These are phyloP conservation scores for Citrus trifoliata DNA, from an alignment of 345 rosid species.

Conservation along the genomic window DNA sequence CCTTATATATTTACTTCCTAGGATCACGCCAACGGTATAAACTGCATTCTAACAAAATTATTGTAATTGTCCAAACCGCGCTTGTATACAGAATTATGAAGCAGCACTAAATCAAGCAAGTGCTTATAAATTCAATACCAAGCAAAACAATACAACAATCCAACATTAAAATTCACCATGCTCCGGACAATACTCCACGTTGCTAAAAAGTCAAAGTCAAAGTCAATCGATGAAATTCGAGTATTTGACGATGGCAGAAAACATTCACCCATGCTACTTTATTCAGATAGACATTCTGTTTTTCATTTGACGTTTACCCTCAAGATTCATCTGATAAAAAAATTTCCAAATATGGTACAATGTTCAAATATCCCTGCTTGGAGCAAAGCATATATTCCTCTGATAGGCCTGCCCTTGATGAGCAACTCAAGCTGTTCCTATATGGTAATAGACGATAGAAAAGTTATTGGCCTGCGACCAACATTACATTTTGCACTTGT, in stretches of 20 bases:
- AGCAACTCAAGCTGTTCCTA: neutral
- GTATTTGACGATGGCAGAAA: neutral
- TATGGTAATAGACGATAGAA: neutral
- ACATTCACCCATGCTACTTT: neutral
- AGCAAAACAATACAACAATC: neutral
- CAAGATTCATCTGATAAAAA: neutral
- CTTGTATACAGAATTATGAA: no score
- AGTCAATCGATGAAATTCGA: neutral
- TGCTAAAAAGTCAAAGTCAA: no score
- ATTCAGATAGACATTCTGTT: neutral
- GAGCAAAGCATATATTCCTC: neutral
- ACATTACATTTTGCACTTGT: neutral
- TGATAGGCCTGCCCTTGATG: neutral
- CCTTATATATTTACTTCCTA: no score
- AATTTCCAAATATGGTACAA: neutral
- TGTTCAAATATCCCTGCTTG: neutral
- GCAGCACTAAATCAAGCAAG: neutral
- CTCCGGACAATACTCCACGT: neutral
- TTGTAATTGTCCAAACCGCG: no score
- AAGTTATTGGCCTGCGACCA: neutral
- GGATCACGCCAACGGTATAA: no score
- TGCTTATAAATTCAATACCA: no score
- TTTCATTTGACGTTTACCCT: neutral
- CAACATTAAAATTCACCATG: neutral
- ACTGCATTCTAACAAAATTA: no score